A percentile compares a stretch with the other conserved stretches of the same genome.
These are phyloP conservation scores for Quercus rubra DNA, from an alignment of 306 rosid genomes.

Conservation along the genomic window DNA sequence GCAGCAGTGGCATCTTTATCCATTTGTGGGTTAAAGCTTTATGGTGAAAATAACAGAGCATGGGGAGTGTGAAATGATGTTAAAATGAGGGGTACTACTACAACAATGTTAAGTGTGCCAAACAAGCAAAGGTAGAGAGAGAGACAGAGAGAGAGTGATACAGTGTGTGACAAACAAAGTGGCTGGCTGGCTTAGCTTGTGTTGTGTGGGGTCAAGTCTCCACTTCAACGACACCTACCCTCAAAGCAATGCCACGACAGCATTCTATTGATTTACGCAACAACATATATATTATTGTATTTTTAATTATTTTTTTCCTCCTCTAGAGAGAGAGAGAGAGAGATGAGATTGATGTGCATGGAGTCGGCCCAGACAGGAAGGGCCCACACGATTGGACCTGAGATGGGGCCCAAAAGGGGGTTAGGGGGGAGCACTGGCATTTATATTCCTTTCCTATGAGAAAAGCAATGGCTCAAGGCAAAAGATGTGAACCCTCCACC, in stretches of 20 bases:
- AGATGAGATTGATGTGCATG: background rate
- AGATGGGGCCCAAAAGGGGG: conserved; percentile 58
- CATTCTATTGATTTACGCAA: conserved; percentile 69
- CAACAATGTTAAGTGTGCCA: conserved; percentile 54
- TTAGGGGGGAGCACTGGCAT: conserved; percentile 32
- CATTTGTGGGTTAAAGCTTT: conserved; percentile 50
- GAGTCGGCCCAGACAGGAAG: conserved; percentile 45
- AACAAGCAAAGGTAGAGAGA: conserved; percentile 59
- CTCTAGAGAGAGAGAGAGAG: background rate
- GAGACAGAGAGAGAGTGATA: conserved; percentile 10
- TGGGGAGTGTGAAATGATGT: conserved; percentile 53
- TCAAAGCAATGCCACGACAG: conserved; percentile 64
- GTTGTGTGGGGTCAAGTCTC: conserved; percentile 60
- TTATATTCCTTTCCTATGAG: conserved; percentile 75
- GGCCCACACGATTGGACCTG: conserved; percentile 79
- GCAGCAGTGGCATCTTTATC: conserved; percentile 41
- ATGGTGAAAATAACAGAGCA: conserved; percentile 68
- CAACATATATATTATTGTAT: conserved; percentile 14
- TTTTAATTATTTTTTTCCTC: background rate
- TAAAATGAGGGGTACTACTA: conserved; percentile 22
- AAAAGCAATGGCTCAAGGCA: conserved; percentile 65
- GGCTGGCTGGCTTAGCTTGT: conserved; percentile 31
- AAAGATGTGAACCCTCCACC: conserved; percentile 73
- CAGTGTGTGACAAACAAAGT: conserved; percentile 34
- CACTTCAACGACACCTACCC: conserved; percentile 69